Evolutionary conservation across 306 rosid genomes (phyloP).

Genomic region (Cucumis cinereus): DNA sequence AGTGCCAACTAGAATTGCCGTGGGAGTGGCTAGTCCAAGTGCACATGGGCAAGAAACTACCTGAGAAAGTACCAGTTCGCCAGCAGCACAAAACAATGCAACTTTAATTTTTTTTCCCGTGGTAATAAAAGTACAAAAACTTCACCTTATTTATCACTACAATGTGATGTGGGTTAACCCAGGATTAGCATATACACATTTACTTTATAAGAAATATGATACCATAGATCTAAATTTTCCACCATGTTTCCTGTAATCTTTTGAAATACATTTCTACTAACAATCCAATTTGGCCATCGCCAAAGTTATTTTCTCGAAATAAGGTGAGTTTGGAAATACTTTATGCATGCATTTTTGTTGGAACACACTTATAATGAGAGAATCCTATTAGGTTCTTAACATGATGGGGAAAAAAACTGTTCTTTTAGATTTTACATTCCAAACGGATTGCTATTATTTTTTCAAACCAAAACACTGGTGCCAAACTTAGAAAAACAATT

Average conservation of each 20-base stretch:
- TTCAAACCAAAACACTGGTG: background rate
- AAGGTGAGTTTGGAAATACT: background rate
- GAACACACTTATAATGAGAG: background rate
- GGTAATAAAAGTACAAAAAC: background rate
- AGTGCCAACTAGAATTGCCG: conserved; percentile 95
- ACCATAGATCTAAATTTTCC: background rate
- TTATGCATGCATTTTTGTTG: background rate
- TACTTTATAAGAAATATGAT: background rate
- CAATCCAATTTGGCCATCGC: background rate
- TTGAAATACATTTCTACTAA: background rate
- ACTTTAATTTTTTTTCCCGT: background rate
- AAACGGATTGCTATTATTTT: too few species aligned
- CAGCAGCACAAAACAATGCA: background rate
- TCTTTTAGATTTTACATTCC: too few species aligned
- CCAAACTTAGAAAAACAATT: background rate
- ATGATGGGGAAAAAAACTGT: too few species aligned
- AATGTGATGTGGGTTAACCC: background rate
- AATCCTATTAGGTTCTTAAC: background rate
- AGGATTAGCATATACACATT: background rate
- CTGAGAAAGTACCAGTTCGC: conserved; percentile 24
- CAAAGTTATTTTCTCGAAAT: background rate
- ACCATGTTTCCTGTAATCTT: background rate
- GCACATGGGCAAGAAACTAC: conserved; percentile 99
- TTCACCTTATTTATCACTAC: background rate
- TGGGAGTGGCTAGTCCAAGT: conserved; percentile 96